Evolutionary conservation across 352 stramenopile genomes (phyloP), one percentile per base, ranked within the genome.

Genomic region (Globisporangium radiosum): DNA sequence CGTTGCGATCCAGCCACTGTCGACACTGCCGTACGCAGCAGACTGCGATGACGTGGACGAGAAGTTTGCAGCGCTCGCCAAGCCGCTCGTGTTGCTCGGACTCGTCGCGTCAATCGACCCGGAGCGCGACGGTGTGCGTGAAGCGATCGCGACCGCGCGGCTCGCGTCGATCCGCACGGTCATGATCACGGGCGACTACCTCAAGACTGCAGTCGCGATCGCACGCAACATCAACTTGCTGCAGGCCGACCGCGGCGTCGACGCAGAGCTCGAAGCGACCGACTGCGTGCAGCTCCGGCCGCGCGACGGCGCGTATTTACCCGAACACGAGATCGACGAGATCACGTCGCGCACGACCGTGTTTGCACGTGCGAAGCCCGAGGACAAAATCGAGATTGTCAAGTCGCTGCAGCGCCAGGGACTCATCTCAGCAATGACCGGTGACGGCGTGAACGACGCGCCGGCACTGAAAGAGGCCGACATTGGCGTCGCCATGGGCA

Each of bases 401-500:
- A 90, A 96, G 51, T 97, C 92, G 38, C 76, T 98, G 43, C 94
- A 98, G 78, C 77, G 84, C 25, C 80, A 90, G 39, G 84, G 84
- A n/a, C 60, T 87, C 4, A 83, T 92, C 15, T 90, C 98, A 51
- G 96, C 96, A 6, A 98, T 99, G 78, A 99, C 97, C 33, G 97
- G 97, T 36, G 97, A 99, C 66, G 97, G 97, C 52, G 98, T 97
- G 7, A 99, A 99, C 71, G 97, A 99, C 70, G 97, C 96, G 8
- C 97, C 96, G 37, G 96, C 97, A 0, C 73, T 99, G 33, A 99
- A 98, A 67, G 95, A 90, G 45, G 84, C 94, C 4, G 93, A 98
- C 63, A 97, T 99, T 65, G 92, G 93, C 13, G 57, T 99, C 42
- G 96, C 95, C 6, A 99, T 99, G 97, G 96, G 96, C 39, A 92